A percentile compares a stretch with the other conserved stretches of the same genome.
phyloP scores from a whole-genome alignment of 192 early-diverging fungal species.

The Backusella parvicylindrica region DNA sequence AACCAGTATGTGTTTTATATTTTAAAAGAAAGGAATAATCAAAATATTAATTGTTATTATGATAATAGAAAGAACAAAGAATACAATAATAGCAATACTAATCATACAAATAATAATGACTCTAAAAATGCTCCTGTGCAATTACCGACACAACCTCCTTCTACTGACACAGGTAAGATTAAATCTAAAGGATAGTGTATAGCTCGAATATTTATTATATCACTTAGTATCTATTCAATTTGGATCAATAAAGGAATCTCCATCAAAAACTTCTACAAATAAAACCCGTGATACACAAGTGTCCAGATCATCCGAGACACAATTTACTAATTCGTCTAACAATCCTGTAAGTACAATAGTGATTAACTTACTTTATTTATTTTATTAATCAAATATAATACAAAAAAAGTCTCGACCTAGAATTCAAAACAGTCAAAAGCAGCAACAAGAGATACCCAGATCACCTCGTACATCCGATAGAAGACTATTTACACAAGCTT shows the following conservation, averaged over 20 bases:
- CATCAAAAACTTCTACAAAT: slow-evolving; percentile 12
- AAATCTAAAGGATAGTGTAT: background rate
- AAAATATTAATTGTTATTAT: background rate
- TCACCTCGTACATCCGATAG: slow-evolving; percentile 25
- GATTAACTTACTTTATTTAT: background rate
- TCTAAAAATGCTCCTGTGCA: slow-evolving; percentile 9
- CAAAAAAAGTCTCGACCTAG: background rate
- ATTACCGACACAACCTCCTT: slow-evolving; percentile 15
- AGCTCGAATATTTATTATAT: background rate
- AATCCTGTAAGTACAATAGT: background rate
- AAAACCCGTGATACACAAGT: slow-evolving; percentile 16
- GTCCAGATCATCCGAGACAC: background rate
- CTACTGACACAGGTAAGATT: slow-evolving; percentile 16
- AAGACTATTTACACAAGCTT: slow-evolving; percentile 36
- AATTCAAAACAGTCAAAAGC: background rate
- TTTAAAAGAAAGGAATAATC: background rate
- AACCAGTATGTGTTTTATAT: slow-evolving; percentile 3
- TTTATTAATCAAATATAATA: background rate
- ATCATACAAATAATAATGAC: background rate
- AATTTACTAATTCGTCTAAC: slow-evolving; percentile 7
- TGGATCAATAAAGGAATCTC: slow-evolving; percentile 23
- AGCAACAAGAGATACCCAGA: slow-evolving; percentile 24
- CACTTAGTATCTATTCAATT: slow-evolving; percentile 13
- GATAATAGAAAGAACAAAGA: background rate
- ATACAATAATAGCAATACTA: background rate